phyloP scores from a whole-genome alignment of 306 rosid genomes.

The Quillaja saponaria region DNA sequence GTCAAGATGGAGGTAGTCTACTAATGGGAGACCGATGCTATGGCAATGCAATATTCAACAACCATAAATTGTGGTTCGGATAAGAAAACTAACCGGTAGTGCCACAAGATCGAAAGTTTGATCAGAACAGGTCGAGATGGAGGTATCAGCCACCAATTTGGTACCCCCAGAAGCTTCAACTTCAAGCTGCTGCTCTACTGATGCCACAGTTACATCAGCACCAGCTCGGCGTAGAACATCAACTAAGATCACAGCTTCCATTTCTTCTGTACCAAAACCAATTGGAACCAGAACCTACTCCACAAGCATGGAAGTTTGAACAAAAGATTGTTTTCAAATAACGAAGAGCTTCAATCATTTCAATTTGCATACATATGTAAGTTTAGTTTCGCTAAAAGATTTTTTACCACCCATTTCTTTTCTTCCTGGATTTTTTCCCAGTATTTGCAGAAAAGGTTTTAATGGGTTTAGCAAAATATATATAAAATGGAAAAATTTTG shows the following conservation, averaged over 20 bases:
- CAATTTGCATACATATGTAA: no score
- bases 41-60: not conserved
- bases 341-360: not conserved
- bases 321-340: not conserved
- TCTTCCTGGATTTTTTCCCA: no score
- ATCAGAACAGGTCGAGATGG: conserved; percentile 61
- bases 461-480: no score
- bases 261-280: conserved; percentile 91
- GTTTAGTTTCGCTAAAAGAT: no score
- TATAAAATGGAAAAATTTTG: no score
- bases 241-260: conserved; percentile 86
- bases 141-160: conserved; percentile 75
- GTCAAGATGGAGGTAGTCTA: no score
- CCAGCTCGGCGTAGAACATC: conserved; percentile 94
- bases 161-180: conserved; percentile 73
- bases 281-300: conserved; percentile 79
- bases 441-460: conserved; percentile 11
- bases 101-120: conserved; percentile 80
- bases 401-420: no score
- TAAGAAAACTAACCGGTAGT: conserved; percentile 80
- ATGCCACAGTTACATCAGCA: conserved; percentile 87
- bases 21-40: no score
- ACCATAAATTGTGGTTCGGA: not conserved
- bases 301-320: not conserved
- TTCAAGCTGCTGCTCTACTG: conserved; percentile 80